Evolutionary conservation across 1,284 basidiomycete genomes (phyloP).

Genomic region (Cutaneotrichosporon daszewskae): DNA sequence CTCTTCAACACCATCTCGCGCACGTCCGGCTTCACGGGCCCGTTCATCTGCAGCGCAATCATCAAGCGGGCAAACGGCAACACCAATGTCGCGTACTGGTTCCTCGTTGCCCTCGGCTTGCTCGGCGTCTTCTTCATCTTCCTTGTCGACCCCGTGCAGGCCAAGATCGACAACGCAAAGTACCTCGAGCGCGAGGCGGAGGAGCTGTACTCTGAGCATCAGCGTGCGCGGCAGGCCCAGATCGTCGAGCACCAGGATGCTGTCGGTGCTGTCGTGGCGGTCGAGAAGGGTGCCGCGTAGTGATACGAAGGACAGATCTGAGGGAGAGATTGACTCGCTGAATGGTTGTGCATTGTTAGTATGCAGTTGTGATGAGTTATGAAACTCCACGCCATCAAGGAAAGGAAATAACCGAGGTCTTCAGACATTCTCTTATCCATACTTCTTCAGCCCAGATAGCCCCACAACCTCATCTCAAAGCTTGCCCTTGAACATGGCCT

Average conservation of each 20-base stretch:
- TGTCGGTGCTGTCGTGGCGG: not conserved
- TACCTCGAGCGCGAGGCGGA: constrained; percentile 17
- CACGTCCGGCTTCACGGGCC: constrained; percentile 11
- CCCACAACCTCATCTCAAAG: too few relatives aligned
- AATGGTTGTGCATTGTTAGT: too few relatives aligned
- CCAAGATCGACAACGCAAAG: constrained; percentile 20
- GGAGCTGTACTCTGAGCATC: constrained; percentile 13
- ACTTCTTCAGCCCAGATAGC: too few relatives aligned
- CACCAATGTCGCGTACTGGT: constrained; percentile 17
- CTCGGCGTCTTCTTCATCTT: constrained; percentile 12
- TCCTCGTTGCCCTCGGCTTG: constrained; percentile 15
- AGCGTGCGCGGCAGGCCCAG: constrained; percentile 4
- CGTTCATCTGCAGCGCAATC: constrained; percentile 22
- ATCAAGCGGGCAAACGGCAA: constrained; percentile 17
- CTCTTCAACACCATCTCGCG: constrained; percentile 1
- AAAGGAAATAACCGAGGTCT: too few relatives aligned
- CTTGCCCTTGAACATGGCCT: constrained; percentile 23
- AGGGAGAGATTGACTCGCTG: too few relatives aligned
- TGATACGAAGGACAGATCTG: too few relatives aligned
- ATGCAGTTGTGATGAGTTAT: too few relatives aligned
- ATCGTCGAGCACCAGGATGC: constrained; percentile 1
- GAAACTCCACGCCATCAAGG: too few relatives aligned
- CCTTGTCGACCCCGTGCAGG: constrained; percentile 15
- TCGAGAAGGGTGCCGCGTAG: too few relatives aligned
- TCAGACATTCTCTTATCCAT: too few relatives aligned